Evolutionary conservation across 2,329 filamentous ascomycete species (phyloP).

Genomic region (Cladosporium sp.): DNA sequence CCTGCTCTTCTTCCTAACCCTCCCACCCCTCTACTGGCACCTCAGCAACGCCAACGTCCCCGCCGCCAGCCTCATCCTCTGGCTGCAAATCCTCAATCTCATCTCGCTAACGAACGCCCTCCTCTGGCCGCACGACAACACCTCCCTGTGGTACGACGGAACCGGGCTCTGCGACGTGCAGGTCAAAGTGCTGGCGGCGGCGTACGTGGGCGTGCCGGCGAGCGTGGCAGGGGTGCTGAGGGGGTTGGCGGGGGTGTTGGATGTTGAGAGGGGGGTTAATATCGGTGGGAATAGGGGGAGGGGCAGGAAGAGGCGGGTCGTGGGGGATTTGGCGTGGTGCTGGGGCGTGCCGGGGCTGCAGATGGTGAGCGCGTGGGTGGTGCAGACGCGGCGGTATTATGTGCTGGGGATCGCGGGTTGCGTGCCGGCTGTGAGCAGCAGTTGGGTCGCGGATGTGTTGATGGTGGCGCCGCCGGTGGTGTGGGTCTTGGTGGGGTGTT

Average conservation of each 20-base stretch:
- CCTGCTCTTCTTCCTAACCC: slow-evolving; percentile 46
- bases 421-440: slow-evolving; percentile 45
- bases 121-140: slow-evolving; percentile 57
- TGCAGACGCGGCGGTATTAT: slow-evolving; percentile 54
- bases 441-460: slow-evolving; percentile 53
- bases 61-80: slow-evolving; percentile 51
- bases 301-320: slow-evolving; percentile 41
- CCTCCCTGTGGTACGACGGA: slow-evolving; percentile 52
- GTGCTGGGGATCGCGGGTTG: slow-evolving; percentile 57
- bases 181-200: slow-evolving; percentile 51
- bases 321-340: slow-evolving; percentile 52
- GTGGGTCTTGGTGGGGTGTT: slow-evolving; percentile 47
- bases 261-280: slow-evolving; percentile 45
- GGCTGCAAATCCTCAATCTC: slow-evolving; percentile 51
- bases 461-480: slow-evolving; percentile 51
- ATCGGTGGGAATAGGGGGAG: slow-evolving; percentile 22
- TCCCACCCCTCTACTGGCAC: slow-evolving; percentile 56
- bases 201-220: slow-evolving; percentile 47
- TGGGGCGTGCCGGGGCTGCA: slow-evolving; percentile 49
- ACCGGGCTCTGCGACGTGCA: slow-evolving; percentile 59
- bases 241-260: slow-evolving; percentile 54
- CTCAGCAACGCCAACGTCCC: slow-evolving; percentile 55
- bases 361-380: slow-evolving; percentile 50
- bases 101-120: slow-evolving; percentile 56
- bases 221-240: slow-evolving; percentile 54